Conservation (phyloP, 495 filamentous ascomycete species). For the Rostrohypoxylon terebratum region DNA sequence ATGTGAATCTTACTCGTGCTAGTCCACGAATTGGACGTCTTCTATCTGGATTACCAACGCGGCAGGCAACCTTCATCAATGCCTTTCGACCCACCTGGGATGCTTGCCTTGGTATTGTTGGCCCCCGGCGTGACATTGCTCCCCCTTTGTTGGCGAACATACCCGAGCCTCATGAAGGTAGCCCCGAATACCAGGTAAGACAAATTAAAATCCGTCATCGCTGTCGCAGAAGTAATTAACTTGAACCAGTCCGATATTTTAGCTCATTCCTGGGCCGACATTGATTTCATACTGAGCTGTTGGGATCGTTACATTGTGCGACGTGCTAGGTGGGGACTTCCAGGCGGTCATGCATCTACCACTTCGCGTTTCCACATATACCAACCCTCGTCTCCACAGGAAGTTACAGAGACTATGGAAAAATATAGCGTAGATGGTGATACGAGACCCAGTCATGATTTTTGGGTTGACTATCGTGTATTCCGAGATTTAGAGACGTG, state of each 20-base stretch:
- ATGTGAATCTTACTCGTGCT: conserved; percentile 53
- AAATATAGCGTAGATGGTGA: neutral
- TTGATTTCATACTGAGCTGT: conserved; percentile 45
- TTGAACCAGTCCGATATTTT: conserved; percentile 49
- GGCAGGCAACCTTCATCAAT: conserved; percentile 44
- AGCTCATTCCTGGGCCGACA: conserved; percentile 46
- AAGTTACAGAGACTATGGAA: neutral
- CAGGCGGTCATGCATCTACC: neutral
- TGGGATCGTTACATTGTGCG: conserved; percentile 37
- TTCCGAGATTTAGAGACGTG: neutral
- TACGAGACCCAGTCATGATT: neutral
- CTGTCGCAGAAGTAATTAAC: conserved; percentile 22
- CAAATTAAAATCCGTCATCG: neutral
- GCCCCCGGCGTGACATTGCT: neutral
- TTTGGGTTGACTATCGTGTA: neutral
- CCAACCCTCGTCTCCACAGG: neutral
- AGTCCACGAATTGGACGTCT: conserved; percentile 52
- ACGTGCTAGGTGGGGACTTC: neutral
- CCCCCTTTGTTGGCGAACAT: neutral
- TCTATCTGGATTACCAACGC: conserved; percentile 48
- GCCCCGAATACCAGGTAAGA: conserved; percentile 53
- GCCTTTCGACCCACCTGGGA: conserved; percentile 58
- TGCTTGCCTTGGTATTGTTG: conserved; percentile 43
- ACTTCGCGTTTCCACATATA: neutral
- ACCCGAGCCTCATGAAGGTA: conserved; percentile 24